Base-by-base conservation (phyloP, 2,329 filamentous ascomycete genomes). In the Penicillium corylophilum region DNA sequence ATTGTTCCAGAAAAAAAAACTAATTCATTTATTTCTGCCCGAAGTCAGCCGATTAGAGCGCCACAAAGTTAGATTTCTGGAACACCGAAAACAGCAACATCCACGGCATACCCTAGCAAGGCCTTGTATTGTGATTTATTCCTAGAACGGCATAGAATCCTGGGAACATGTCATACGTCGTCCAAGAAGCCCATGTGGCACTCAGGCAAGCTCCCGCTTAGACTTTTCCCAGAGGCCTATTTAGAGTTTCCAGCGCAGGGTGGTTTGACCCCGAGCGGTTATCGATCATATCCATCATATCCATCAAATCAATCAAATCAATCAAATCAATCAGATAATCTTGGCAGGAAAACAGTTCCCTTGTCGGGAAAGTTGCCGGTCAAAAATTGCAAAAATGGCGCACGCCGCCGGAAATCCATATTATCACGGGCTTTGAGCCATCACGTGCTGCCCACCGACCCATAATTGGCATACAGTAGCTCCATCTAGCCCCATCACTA, bases 261-360 rank as follows among this genome's bases (percentile, higher is more conserved):
- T 36, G 33, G 33, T 36, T 42, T 18, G 24, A 39, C 16, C 18
- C 16, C 18, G 20, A 26, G 20, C 28, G 29, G 23, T 39, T 22
- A 40, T 51, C 49, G 29, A 51, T 47, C 42, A 41, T 31, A 53
- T 50, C 42, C 22, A 50, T 53, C 50, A 53, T 46, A 52, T 52
- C 49, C 22, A 51, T 54, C 36, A 51, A 38, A 48, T 51, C 43
- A 51, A 51, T 51, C 49, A 51, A 38, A 48, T 51, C 43, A 51
- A 51, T 51, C 49, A 51, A 38, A 48, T 51, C 43, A 51, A 51
- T 51, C 49, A 51, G 44, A 51, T 51, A 51, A 50, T 50, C 41
- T 48, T 9, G n/a, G 12, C 24, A 16, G 2, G 5, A 8, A 9
- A 15, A 15, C 20, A 23, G 23, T 40, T 24, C 24, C 23, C 18